Evolutionary conservation across 768 basidiomycete species (phyloP), one percentile per base, ranked within the genome.

Genomic region (Trametes gibbosa): DNA sequence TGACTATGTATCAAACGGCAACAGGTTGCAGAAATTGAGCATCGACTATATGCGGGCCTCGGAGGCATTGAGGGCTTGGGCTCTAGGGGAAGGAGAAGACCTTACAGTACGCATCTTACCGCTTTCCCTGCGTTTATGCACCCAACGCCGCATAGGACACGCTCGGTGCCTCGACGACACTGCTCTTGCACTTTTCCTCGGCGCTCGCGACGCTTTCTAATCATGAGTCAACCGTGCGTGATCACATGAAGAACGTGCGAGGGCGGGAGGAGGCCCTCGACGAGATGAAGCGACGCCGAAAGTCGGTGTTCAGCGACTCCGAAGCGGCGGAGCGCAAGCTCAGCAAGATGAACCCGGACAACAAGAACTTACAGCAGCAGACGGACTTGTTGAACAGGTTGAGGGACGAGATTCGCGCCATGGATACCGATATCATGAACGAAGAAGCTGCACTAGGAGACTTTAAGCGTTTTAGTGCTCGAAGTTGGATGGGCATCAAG

Each of bases 251-350:
- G 71, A 74, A 82, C 5, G 84, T 98, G 50, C 85, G 95, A 32
- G 84, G 90, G 9, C 80, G 86, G 7, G 95, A 98, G 70, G 95
- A 98, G 69, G 78, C 75, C 3, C 80, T 97, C 2, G 91, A 91
- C 54, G 87, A 89, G 3, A 74, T 93, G 14, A 86, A 84, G 64
- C 82, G 86, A 14, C 81, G 87, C 17, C 79, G 93, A 51, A 84
- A 86, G 63, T 76, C 77, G 10, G 77, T 94, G 5, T 79, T 78
- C 10, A 72, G 80, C 24, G 88, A 88, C 62, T 90, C 93, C 0
- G 94, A 96, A 54, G 73, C 82, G 17, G 93, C 92, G 2, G 93
- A 96, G 64, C 90, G 81, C 77, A 96, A 95, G 70, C 80, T 98
- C 37, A 83, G 80, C 73, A 96, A 89, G 76, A 95, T 97, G 94